Evolutionary conservation across 2,329 filamentous ascomycete genomes (phyloP).

Genomic region (Thyridium curvatum): DNA sequence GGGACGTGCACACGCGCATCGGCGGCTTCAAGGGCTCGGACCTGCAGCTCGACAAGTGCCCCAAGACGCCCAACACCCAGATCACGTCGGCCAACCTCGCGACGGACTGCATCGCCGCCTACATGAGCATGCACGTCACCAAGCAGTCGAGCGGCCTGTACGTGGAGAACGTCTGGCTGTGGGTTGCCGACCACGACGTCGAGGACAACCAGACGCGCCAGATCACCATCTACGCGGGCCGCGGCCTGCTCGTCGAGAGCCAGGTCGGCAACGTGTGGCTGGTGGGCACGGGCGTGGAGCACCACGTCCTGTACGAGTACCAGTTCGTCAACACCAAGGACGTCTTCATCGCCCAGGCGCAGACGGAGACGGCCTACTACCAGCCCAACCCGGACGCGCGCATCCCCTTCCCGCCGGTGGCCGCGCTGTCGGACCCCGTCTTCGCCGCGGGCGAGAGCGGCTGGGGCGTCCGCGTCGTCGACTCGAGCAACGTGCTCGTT

Average conservation of each 20-base stretch:
- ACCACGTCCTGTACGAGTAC: constrained; percentile 58
- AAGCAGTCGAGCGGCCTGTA: constrained; percentile 22
- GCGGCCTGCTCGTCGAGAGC: constrained; percentile 29
- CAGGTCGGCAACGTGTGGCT: constrained; percentile 43
- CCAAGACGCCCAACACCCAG: constrained; percentile 37
- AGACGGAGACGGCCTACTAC: constrained; percentile 64
- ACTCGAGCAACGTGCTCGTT: constrained; percentile 41
- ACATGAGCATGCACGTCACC: constrained; percentile 31
- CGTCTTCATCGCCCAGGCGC: constrained; percentile 54
- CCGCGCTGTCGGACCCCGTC: constrained; percentile 35
- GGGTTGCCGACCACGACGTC: constrained; percentile 25
- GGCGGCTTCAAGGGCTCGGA: constrained; percentile 65
- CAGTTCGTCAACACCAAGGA: constrained; percentile 51
- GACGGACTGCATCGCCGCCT: constrained; percentile 26
- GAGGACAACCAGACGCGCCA: constrained; percentile 17
- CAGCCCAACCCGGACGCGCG: constrained; percentile 52
- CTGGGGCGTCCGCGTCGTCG: constrained; percentile 55
- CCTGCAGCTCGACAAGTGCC: constrained; percentile 59
- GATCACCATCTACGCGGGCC: constrained; percentile 22
- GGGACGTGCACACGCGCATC: constrained; percentile 70
- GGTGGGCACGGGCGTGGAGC: constrained; percentile 53
- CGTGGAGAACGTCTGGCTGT: constrained; percentile 32
- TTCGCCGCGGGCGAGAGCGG: constrained; percentile 38
- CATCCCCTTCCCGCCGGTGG: constrained; percentile 39
- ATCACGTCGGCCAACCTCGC: constrained; percentile 6